These are phyloP conservation scores for Lasiosphaeris hirsuta DNA, from an alignment of 495 filamentous ascomycete species.

Conservation along the genomic window DNA sequence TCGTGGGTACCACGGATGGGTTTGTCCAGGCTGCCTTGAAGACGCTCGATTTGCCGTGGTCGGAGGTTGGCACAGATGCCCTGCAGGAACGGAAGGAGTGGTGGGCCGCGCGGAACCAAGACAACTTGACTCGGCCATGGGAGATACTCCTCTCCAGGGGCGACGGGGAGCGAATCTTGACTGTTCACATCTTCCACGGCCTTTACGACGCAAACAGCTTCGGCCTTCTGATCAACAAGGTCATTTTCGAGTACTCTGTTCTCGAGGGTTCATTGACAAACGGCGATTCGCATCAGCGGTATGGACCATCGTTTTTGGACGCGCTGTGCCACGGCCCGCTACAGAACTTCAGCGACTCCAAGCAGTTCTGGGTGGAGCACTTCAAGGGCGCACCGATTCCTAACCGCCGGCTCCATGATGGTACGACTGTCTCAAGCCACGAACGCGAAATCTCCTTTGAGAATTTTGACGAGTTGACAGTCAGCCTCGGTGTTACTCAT, in stretches of 20 bases:
- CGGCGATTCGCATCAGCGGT: not conserved
- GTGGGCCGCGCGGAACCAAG: slow-evolving; percentile 42
- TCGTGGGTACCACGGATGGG: slow-evolving; percentile 64
- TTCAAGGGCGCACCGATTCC: slow-evolving; percentile 26
- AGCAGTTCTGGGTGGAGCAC: slow-evolving; percentile 65
- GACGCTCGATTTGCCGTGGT: slow-evolving; percentile 46
- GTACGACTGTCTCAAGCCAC: slow-evolving; percentile 11
- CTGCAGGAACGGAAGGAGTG: slow-evolving; percentile 28
- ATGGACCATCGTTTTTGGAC: slow-evolving; percentile 46
- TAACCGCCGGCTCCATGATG: not conserved
- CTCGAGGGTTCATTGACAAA: not conserved
- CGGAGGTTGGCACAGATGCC: slow-evolving; percentile 19
- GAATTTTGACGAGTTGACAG: slow-evolving; percentile 44
- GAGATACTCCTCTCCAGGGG: slow-evolving; percentile 42
- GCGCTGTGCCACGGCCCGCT: slow-evolving; percentile 56
- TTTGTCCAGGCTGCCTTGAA: slow-evolving; percentile 66
- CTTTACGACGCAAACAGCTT: slow-evolving; percentile 87
- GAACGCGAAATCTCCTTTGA: slow-evolving; percentile 26
- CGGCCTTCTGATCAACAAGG: slow-evolving; percentile 56
- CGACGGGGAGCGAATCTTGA: slow-evolving; percentile 35
- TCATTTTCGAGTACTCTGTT: slow-evolving; percentile 45
- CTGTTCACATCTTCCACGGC: slow-evolving; percentile 74
- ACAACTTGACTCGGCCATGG: slow-evolving; percentile 23
- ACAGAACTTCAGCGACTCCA: slow-evolving; percentile 50
- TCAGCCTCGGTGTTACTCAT: slow-evolving; percentile 63